A percentile compares a stretch with the other conserved stretches of the same genome.
These are phyloP conservation scores for Aspergillus caelatus DNA, from an alignment of 2,329 filamentous ascomycete genomes.

Conservation along the genomic window DNA sequence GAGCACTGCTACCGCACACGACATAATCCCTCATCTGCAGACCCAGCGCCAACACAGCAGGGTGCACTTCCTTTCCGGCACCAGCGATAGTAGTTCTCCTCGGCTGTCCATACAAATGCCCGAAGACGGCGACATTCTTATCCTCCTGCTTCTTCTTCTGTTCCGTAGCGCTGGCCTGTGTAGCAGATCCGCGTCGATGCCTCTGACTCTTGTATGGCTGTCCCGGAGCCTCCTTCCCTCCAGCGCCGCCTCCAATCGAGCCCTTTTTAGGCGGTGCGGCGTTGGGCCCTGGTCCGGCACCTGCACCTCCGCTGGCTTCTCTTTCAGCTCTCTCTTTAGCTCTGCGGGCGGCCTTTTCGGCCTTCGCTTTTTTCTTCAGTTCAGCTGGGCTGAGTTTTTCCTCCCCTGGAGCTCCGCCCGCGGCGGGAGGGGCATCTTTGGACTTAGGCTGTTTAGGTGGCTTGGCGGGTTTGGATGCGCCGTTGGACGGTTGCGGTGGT, in stretches of 20 bases:
- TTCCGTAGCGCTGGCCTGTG: conserved; percentile 40
- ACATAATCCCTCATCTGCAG: conserved; percentile 88
- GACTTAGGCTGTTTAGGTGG: conserved; percentile 25
- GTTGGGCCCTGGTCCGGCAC: conserved; percentile 13
- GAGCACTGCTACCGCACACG: conserved; percentile 84
- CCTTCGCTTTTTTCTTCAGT: conserved; percentile 85
- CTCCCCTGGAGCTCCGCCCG: conserved; percentile 29
- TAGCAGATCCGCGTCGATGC: conserved; percentile 38
- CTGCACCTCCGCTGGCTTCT: conserved; percentile 42
- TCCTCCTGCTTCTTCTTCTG: conserved; percentile 61
- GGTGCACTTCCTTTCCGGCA: conserved; percentile 75
- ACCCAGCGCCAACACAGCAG: conserved; percentile 79
- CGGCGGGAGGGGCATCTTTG: conserved; percentile 27
- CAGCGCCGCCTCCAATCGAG: conserved; percentile 22
- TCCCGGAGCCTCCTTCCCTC: conserved; percentile 26
- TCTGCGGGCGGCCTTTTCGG: conserved; percentile 85
- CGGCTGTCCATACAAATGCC: conserved; percentile 78
- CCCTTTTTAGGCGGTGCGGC: conserved; percentile 35
- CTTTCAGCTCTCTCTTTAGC: conserved; percentile 66
- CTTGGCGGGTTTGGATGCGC: conserved; percentile 23
- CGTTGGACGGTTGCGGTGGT: conserved; percentile 26
- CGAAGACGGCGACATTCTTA: conserved; percentile 75
- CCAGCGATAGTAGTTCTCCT: conserved; percentile 66
- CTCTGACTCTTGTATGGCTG: conserved; percentile 35
- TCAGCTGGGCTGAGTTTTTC: conserved; percentile 61